Conservation (phyloP, 495 filamentous ascomycete genomes). For the Daldinia vernicosa region DNA sequence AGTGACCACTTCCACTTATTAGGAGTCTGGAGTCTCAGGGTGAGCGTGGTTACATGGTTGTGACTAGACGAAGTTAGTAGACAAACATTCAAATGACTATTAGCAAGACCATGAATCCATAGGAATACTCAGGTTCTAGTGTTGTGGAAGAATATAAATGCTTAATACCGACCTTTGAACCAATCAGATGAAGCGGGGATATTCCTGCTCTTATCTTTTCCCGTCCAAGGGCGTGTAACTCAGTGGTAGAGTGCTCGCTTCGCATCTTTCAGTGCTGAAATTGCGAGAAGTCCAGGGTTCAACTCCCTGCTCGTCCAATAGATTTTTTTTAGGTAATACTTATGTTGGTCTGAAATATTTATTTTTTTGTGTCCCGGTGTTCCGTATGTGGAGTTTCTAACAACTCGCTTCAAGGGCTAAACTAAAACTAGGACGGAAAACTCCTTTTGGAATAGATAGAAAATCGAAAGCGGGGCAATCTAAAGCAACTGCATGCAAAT, state of each 20-base stretch:
- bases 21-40: slow-evolving; percentile 16
- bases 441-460: no score
- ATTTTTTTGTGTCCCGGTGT: no score
- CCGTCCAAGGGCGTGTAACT: slow-evolving; percentile 34
- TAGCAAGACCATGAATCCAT: no score
- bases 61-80: neutral
- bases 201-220: neutral
- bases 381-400: no score
- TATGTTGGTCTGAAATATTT: no score
- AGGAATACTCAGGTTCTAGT: no score
- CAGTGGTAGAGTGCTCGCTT: slow-evolving; percentile 35
- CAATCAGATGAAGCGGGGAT: slow-evolving; percentile 3
- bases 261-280: slow-evolving; percentile 8
- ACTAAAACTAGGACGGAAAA: no score
- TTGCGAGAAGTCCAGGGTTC: slow-evolving; percentile 33
- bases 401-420: no score
- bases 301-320: slow-evolving; percentile 31
- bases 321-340: no score
- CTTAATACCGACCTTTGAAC: neutral
- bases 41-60: neutral
- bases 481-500: no score
- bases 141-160: neutral
- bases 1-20: slow-evolving; percentile 57
- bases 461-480: no score
- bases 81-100: no score